Base-by-base conservation (phyloP, 2,329 filamentous ascomycete genomes). In the Neonectria coccinea region DNA sequence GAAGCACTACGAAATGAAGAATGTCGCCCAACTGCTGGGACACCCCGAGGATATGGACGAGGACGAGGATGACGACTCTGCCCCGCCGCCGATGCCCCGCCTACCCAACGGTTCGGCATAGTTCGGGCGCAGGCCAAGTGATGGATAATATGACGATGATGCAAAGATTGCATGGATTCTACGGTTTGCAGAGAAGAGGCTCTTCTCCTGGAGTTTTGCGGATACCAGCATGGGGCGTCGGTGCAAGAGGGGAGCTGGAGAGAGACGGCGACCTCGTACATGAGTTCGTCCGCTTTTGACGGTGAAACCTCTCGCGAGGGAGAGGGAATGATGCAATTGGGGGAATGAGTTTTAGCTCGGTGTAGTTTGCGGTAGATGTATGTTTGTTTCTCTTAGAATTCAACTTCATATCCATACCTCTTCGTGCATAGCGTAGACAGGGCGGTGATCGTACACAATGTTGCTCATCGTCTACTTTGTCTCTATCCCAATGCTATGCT, bases 1-100 rank as follows among this genome's bases (percentile, higher is more conserved):
- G 89, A 95, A 90, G 83, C 96, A 99, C 80, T 99, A 99, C 80
- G 96, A 99, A 85, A 99, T 99, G 96, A 93, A 89, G 82, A 92
- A 96, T 76, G 94, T 97, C 63, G 97, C 96, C 74, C 88, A 90
- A 75, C 81, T 98, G 57, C 87, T 99, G 69, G 94, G 93, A 14
- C 91, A 93, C 74, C 89, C 91, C 4, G 90, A 92, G 74, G 83
- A 87, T 4, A 73, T 91, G 51, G 87, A 89, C 53, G 88, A 88
- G 45, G 88, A 89, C 48, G 87, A 88, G 14, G 86, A 87, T 36
- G 86, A 87, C 9, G 84, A 74, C 9, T 68, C 66, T 10, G 72
- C 66, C 9, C 74, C 78, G 58, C 80, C 81, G 18, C 75, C 80
- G 47, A 74, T 83, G 51, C 81, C 85, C n/a, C 74, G 78, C 47